Conservation (phyloP, 78 protist species). For the Capsaspora owczarzaki region DNA sequence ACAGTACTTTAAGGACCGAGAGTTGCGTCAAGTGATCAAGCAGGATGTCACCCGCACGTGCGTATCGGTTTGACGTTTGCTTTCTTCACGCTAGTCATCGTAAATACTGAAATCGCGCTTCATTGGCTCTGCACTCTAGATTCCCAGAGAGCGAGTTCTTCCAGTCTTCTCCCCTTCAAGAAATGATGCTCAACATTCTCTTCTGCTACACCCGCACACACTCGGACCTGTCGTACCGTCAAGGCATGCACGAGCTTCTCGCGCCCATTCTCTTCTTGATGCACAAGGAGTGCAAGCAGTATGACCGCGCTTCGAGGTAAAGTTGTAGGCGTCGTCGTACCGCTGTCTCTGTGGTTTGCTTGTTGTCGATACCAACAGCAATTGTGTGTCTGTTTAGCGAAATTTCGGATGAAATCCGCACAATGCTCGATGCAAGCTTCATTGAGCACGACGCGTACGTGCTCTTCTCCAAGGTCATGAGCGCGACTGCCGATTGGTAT, state of each 20-base stretch:
- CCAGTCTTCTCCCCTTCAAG: not conserved
- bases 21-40: constrained; percentile 12
- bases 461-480: constrained; percentile 9
- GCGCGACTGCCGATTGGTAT: not conserved
- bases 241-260: constrained; percentile 53
- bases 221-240: constrained; percentile 17
- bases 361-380: too few relatives aligned
- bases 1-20: not conserved
- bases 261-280: constrained; percentile 13
- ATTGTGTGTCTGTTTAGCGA: not conserved
- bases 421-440: not conserved
- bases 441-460: constrained; percentile 13
- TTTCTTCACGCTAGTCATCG: too few relatives aligned
- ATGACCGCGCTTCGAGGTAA: too few relatives aligned
- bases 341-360: too few relatives aligned
- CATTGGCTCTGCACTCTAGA: not conserved
- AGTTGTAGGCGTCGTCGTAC: too few relatives aligned
- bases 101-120: too few relatives aligned
- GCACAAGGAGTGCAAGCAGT: too few relatives aligned
- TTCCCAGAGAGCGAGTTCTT: constrained; percentile 26
- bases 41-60: constrained; percentile 20
- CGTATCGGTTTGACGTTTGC: too few relatives aligned
- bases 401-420: not conserved
- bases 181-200: constrained; percentile 1
- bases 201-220: not conserved